Percentiles rank a stretch among this genome's conserved stretches.
Conservation (phyloP, 1,284 basidiomycete species). For the Calocybe gambosa region DNA sequence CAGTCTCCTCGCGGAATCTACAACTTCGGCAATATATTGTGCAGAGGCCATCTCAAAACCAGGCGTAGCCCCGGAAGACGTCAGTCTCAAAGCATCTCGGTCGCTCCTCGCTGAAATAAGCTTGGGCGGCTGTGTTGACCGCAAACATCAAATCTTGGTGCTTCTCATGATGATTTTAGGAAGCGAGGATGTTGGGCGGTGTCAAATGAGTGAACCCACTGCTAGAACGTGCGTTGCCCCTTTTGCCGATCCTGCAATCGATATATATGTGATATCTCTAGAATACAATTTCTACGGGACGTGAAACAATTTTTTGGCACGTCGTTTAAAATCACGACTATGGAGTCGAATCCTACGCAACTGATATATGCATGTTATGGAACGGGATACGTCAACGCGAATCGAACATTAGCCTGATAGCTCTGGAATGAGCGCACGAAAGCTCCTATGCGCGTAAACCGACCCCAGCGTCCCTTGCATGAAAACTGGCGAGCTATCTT, state of each 20-base stretch:
- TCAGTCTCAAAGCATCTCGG: constrained; percentile 77
- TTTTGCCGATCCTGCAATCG: constrained; percentile 11
- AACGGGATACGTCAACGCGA: constrained; percentile 71
- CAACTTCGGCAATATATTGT: constrained; percentile 85
- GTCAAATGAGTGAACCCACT: constrained; percentile 80
- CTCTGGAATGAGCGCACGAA: background rate
- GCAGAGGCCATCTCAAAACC: constrained; percentile 81
- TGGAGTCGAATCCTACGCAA: constrained; percentile 44
- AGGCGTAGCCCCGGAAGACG: constrained; percentile 85
- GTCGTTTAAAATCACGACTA: constrained; percentile 49
- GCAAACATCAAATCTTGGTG: constrained; percentile 85
- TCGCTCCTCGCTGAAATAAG: constrained; percentile 76
- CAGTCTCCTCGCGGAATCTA: constrained; percentile 86
- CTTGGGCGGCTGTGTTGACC: constrained; percentile 86
- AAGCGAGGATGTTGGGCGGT: constrained; percentile 92
- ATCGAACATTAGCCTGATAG: constrained; percentile 60
- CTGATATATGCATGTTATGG: constrained; percentile 77
- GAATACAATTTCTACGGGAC: constrained; percentile 88
- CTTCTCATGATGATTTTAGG: constrained; percentile 91
- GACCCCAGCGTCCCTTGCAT: background rate
- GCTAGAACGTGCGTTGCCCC: constrained; percentile 62
- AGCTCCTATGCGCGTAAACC: too few relatives aligned
- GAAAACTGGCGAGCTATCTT: too few relatives aligned
- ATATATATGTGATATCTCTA: constrained; percentile 24
- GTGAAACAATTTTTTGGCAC: constrained; percentile 77